A percentile compares a stretch with the other conserved stretches of the same genome.
These are phyloP conservation scores for Dendrocalamus latiflorus DNA, from an alignment of 202 grass and related monocot genomes.

Conservation along the genomic window DNA sequence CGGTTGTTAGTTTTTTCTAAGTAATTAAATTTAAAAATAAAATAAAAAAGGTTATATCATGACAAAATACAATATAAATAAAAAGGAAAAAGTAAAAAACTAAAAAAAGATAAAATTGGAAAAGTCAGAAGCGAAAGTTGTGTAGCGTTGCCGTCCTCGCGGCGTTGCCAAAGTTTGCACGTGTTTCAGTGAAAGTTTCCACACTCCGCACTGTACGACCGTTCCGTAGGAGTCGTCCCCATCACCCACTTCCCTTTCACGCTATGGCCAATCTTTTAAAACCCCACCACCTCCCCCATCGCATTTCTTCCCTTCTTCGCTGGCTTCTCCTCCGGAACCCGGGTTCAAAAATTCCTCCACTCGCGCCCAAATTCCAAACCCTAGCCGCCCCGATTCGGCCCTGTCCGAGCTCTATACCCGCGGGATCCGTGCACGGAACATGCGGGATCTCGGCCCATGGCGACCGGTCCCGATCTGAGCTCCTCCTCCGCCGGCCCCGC, in stretches of 20 bases:
- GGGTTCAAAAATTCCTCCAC: slow-evolving; percentile 41
- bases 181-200: too few species aligned
- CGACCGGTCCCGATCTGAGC: slow-evolving; percentile 55
- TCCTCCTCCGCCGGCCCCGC: slow-evolving; percentile 28
- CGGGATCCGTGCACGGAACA: slow-evolving; percentile 38
- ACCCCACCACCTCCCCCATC: not conserved
- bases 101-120: too few species aligned
- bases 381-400: slow-evolving; percentile 8
- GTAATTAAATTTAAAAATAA: too few species aligned
- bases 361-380: slow-evolving; percentile 41
- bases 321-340: not conserved
- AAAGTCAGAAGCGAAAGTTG: too few species aligned
- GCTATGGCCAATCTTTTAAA: slow-evolving; percentile 33
- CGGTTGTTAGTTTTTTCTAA: too few species aligned
- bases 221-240: too few species aligned
- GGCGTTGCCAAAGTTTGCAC: too few species aligned
- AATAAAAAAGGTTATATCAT: too few species aligned
- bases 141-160: too few species aligned
- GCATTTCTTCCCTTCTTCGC: not conserved
- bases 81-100: too few species aligned
- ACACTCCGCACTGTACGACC: too few species aligned
- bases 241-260: slow-evolving; percentile 12
- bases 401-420: not conserved
- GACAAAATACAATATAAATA: too few species aligned
- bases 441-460: slow-evolving; percentile 57